Base-by-base conservation (phyloP, 768 basidiomycete genomes). In the Russula foetens region DNA sequence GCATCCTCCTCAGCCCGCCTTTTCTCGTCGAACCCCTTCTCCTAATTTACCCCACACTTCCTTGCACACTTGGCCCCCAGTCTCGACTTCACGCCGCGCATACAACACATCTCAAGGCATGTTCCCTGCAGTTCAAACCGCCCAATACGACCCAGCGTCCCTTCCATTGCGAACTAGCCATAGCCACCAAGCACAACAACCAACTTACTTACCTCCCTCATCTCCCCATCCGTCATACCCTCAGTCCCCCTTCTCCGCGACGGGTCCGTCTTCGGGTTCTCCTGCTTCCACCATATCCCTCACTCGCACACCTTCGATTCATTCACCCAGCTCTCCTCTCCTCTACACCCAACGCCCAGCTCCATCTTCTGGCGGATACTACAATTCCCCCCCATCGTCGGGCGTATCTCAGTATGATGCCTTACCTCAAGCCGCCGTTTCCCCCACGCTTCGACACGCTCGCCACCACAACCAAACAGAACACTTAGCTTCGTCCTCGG, bases 11-110 rank as follows among this genome's bases (percentile, higher is more conserved):
- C 70, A 69, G 50, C 54, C 64, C 29, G 51, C 55, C 15, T 49
- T 59, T 26, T 39, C 58, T 43, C 56, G 64, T 15, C 67, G 65
- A 38, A 69, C 70, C 0, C 67, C 71, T 5, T 69, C 70, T 12
- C 69, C 70, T 41, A 31, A 53, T n/a, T 35, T 48, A 1, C 12
- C 62, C 19, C 56, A 33, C 24, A 33, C 59, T 23, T 21, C 29
- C 29, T 44, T 26, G 5, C 48, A 61, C 41, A 7, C 24, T 35
- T 55, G 60, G 61, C 61, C 43, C n/a, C 52, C 43, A 14, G 46
- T 53, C 23, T 35, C 43, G 39, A 9, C 26, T 38, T 29, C 56
- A 12, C 46, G 51, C 28, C 50, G 53, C 21, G 53, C 31, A 59
- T 53, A 59, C 35, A 59, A 47, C 33, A 24, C 58, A 15, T 47